Evolutionary conservation across 768 basidiomycete genomes (phyloP).

Genomic region (Amanita inopinata): DNA sequence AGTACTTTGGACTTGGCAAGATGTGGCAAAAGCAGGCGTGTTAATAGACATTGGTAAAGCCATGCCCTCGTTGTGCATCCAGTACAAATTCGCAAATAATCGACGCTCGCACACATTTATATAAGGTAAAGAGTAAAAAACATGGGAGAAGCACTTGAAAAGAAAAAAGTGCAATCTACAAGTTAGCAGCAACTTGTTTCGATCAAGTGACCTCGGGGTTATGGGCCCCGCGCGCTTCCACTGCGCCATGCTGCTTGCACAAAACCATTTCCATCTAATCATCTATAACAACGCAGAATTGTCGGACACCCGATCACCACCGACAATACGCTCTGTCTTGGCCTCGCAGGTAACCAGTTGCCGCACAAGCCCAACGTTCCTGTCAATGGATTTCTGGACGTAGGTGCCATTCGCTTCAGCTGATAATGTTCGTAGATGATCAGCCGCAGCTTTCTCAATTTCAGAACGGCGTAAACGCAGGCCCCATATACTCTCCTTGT

Average conservation of each 20-base stretch:
- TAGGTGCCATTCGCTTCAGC: neutral
- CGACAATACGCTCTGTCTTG: conserved; percentile 41
- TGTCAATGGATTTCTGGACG: conserved; percentile 7
- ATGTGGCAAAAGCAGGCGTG: too few species aligned
- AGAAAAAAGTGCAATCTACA: too few species aligned
- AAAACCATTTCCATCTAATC: too few species aligned
- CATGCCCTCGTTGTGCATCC: too few species aligned
- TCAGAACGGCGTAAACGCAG: conserved; percentile 38
- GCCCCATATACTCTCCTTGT: conserved; percentile 51
- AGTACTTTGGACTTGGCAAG: too few species aligned
- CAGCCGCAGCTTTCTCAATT: conserved; percentile 29
- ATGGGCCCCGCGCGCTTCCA: conserved; percentile 50
- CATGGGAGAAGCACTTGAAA: too few species aligned
- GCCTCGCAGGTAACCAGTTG: conserved; percentile 39
- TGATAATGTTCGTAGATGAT: conserved; percentile 2
- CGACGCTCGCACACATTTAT: too few species aligned
- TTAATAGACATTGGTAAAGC: neutral
- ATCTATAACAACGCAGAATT: conserved; percentile 2
- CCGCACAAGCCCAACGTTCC: conserved; percentile 24
- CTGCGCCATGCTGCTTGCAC: conserved; percentile 56
- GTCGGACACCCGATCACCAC: conserved; percentile 34
- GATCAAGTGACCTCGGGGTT: conserved; percentile 60
- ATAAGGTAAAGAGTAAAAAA: too few species aligned
- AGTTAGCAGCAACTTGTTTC: conserved; percentile 59
- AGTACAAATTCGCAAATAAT: too few species aligned